Conservation (phyloP, 2,329 filamentous ascomycete species). For the Apiospora kogelbergensis region DNA sequence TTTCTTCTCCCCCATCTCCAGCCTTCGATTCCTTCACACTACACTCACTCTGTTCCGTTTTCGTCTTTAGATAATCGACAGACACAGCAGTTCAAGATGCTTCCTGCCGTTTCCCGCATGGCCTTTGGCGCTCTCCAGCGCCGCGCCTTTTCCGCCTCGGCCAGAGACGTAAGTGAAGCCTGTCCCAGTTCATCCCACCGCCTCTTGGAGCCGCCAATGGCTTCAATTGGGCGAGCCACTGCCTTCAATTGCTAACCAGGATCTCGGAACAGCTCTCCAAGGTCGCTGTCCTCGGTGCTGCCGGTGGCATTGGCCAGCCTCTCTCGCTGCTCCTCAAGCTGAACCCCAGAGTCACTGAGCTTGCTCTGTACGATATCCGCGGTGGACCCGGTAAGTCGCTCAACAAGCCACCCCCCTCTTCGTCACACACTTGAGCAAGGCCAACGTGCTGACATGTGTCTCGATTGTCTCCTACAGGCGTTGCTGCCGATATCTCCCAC, state of each 20-base stretch:
- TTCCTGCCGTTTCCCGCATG: conserved; percentile 23
- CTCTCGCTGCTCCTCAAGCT: conserved; percentile 98
- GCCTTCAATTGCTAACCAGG: conserved; percentile 21
- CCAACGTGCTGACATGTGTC: conserved; percentile 12
- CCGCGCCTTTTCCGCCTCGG: conserved; percentile 79
- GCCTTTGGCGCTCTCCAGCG: conserved; percentile 56
- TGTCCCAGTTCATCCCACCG: conserved; percentile 14
- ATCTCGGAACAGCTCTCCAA: conserved; percentile 73
- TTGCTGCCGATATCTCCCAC: conserved; percentile 96
- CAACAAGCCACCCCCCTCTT: conserved; percentile 20
- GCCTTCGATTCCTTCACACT: background rate
- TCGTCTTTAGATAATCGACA: background rate
- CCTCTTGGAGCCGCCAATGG: background rate
- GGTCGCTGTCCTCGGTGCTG: conserved; percentile 94
- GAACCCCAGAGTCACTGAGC: conserved; percentile 90
- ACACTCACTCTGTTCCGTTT: background rate
- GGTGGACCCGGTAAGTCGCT: conserved; percentile 68
- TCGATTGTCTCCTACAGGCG: conserved; percentile 59
- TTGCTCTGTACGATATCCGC: conserved; percentile 97
- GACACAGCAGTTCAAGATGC: conserved; percentile 5
- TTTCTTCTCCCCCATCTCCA: background rate
- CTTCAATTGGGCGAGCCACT: conserved; percentile 11
- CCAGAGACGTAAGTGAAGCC: conserved; percentile 61
- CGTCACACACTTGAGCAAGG: conserved; percentile 13
- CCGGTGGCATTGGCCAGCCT: conserved; percentile 97